Evolutionary conservation across 2,329 filamentous ascomycete genomes (phyloP).

Genomic region (Aureobasidium pullulans): DNA sequence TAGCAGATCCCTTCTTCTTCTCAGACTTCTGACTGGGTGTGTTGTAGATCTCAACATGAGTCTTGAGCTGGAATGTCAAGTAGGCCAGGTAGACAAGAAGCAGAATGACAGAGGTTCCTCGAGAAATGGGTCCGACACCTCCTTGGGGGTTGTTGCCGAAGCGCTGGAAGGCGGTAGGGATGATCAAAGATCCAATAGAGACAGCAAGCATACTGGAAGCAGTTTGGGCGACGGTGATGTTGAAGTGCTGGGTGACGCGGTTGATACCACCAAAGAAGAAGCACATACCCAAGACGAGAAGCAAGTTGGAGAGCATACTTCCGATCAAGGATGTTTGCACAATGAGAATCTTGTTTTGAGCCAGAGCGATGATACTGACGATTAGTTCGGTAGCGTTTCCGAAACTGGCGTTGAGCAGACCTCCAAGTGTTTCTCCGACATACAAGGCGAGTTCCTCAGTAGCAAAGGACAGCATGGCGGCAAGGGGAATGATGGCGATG

Average conservation of each 20-base stretch:
- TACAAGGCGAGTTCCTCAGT: slow-evolving; percentile 83
- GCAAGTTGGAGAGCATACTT: slow-evolving; percentile 82
- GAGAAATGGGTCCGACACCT: slow-evolving; percentile 43
- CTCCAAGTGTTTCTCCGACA: slow-evolving; percentile 74
- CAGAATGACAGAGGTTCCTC: slow-evolving; percentile 71
- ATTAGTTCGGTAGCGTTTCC: slow-evolving; percentile 48
- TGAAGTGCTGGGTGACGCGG: slow-evolving; percentile 78
- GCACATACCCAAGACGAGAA: slow-evolving; percentile 84
- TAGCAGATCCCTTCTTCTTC: slow-evolving; percentile 42
- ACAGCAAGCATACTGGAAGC: slow-evolving; percentile 74
- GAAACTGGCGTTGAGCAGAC: slow-evolving; percentile 83
- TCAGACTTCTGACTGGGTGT: slow-evolving; percentile 70
- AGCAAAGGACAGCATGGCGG: slow-evolving; percentile 76
- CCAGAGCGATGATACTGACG: slow-evolving; percentile 78
- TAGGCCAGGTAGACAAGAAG: slow-evolving; percentile 78
- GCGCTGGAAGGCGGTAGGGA: slow-evolving; percentile 76
- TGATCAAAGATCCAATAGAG: slow-evolving; percentile 73
- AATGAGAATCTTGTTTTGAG: slow-evolving; percentile 67
- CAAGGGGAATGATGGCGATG: slow-evolving; percentile 83
- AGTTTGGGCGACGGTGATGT: slow-evolving; percentile 84
- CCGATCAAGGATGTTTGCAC: slow-evolving; percentile 91
- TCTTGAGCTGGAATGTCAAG: slow-evolving; percentile 85
- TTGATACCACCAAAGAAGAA: slow-evolving; percentile 83
- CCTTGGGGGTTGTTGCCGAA: slow-evolving; percentile 30
- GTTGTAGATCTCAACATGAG: slow-evolving; percentile 74